A percentile compares a stretch with the other conserved stretches of the same genome.
Conservation (phyloP, 2,329 filamentous ascomycete species). For the Coleophoma eucalyptorum region DNA sequence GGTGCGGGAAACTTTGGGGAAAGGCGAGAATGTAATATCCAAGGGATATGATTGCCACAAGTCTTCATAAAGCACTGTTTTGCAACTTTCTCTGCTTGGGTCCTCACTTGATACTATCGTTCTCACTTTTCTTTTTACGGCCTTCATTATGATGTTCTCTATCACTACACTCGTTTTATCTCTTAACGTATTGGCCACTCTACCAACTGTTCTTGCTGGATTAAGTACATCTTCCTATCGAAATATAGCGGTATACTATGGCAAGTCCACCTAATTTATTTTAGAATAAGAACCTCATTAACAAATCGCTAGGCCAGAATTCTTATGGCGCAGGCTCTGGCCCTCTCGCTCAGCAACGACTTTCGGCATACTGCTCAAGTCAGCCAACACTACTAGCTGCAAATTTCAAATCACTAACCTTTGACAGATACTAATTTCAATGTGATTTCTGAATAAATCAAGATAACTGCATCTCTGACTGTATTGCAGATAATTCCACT, state of each 20-base stretch:
- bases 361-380: constrained; percentile 58
- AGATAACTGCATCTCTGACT: background rate
- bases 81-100: background rate
- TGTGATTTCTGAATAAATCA: constrained; percentile 20
- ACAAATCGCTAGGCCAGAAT: constrained; percentile 48
- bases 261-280: constrained; percentile 26
- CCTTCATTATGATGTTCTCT: constrained; percentile 22
- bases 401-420: constrained; percentile 6
- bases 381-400: constrained; percentile 20
- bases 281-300: constrained; percentile 4
- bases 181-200: constrained; percentile 24
- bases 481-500: constrained; percentile 53
- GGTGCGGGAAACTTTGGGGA: too few species aligned
- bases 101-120: background rate
- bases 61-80: background rate
- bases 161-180: constrained; percentile 18
- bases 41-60: background rate
- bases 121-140: background rate
- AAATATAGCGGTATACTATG: constrained; percentile 68
- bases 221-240: constrained; percentile 39
- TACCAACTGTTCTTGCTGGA: constrained; percentile 31
- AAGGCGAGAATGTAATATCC: background rate
- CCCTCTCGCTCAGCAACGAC: constrained; percentile 44
- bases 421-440: constrained; percentile 41
- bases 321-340: constrained; percentile 45